Evolutionary conservation across 1,284 basidiomycete genomes (phyloP), one percentile per base, ranked within the genome.

Genomic region (Naganishia cerealis): DNA sequence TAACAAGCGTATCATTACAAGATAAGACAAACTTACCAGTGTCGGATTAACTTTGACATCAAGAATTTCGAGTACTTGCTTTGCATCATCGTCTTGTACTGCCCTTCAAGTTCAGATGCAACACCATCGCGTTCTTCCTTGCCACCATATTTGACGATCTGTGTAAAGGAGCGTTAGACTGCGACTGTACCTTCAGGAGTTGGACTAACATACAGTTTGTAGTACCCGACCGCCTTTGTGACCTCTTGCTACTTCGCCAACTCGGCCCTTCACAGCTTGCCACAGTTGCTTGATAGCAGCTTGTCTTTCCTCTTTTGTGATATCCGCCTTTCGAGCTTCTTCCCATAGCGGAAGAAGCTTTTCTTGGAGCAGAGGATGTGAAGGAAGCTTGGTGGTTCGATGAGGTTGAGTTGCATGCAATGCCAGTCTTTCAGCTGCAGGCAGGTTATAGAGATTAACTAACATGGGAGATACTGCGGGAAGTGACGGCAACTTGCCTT

Each of bases 51-150:
- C 81, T 93, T 94, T 40, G 86, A 85, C 67, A 93, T 88, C 16
- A 94, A 83, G 78, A 93, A 94, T 90, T 92, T 94, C 43, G 91
- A 92, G 79, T 94, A 94, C 80, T 89, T 91, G 75, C 86, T 90
- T 79, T 91, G 89, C 61, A 88, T 87, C 71, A 94, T 84, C 46
- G 87, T 87, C 74, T 84, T 85, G 78, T 88, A 94, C 70, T 85
- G 84, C 3, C 91, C 91, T 77, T 90, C 88, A 62, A 94, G 83
- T 80, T 94, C 92, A 36, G 81, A 81, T 0, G 91, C 92, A 57
- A 94, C 85, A 75, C 90, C 88, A 50, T 90, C 85, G 58, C 91
- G 80, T 77, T 92, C 88, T 73, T 85, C 86, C 79, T 88, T 87
- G n/a, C 85, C 83, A 2, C 92, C 92, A 71, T 89, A 87, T 77